Evolutionary conservation across 805 yeast genomes (phyloP).

Genomic region (Yarrowia sp.): DNA sequence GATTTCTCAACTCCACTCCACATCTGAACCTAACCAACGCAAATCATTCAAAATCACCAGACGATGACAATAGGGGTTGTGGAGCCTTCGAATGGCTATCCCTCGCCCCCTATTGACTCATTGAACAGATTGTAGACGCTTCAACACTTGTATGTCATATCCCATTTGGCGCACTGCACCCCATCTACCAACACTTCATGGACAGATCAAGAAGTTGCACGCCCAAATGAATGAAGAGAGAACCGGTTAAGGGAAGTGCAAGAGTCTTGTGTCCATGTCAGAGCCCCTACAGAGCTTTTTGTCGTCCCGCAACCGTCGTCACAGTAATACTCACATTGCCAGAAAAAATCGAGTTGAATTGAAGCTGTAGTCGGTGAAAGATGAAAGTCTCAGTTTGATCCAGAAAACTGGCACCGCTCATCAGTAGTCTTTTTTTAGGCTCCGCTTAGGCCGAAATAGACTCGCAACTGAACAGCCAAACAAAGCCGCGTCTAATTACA

Average conservation of each 20-base stretch:
- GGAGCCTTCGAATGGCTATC: neutral
- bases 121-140: neutral
- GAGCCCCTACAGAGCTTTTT: neutral
- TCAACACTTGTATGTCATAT: neutral
- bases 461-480: conserved; percentile 16
- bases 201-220: neutral
- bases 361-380: conserved; percentile 5
- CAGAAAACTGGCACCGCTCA: neutral
- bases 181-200: neutral
- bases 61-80: neutral
- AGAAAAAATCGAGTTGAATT: conserved; percentile 4
- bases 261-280: neutral
- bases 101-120: neutral
- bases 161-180: neutral
- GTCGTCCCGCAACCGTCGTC: neutral
- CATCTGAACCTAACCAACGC: neutral
- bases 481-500: conserved; percentile 17
- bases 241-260: neutral
- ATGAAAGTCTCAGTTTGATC: neutral
- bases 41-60: neutral
- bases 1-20: neutral
- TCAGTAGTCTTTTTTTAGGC: neutral
- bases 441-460: neutral
- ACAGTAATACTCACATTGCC: conserved; percentile 15
- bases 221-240: neutral